Evolutionary conservation across 1,284 basidiomycete genomes (phyloP), one percentile per base, ranked within the genome.

Genomic region (Fomitiporia mediterranea): DNA sequence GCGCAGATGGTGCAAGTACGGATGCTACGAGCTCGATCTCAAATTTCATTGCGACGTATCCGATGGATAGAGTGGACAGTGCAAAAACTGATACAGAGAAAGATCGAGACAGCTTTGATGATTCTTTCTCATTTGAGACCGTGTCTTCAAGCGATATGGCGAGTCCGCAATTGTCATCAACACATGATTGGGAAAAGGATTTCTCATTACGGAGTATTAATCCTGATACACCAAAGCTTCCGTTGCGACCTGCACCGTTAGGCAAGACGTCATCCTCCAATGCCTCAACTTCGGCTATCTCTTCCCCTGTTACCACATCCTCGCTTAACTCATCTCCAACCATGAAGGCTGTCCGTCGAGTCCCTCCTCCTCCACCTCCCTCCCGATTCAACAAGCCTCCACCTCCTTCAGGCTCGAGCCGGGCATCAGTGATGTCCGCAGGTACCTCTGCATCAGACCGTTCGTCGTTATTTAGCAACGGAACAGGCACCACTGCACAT

Each of bases 71-170:
- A 15, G 71, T 72, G 2, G 64, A 65, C 28, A 61, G 65, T 48
- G 59, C 64, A 49, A 59, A 65, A 39, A 63, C 55, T 61, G 60
- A 56, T 11, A 63, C 43, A 49, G 79, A 83, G 55, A 60, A 71
- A 3, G 83, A 86, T 62, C 72, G 74, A 6, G 72, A 73, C 55
- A 86, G 83, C 62, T 74, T 88, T 9, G 75, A 78, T 55, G 86
- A 86, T 57, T 86, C 84, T 0, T 56, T 59, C 32, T 60, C 58
- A 30, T 89, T 83, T 62, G 87, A 89, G 65, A 79, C 86, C 50
- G 77, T 89, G 17, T 81, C 83, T 5, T 59, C 60, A 19, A 52
- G 43, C 19, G 52, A 54, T 39, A 27, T 51, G 11, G 52, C 54
- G 50, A 61, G 55, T 44, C 62, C 55, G 28, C 53, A n/a, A 32